Conservation (phyloP, 2,329 filamentous ascomycete species). For the Aureobasidium uvarum region DNA sequence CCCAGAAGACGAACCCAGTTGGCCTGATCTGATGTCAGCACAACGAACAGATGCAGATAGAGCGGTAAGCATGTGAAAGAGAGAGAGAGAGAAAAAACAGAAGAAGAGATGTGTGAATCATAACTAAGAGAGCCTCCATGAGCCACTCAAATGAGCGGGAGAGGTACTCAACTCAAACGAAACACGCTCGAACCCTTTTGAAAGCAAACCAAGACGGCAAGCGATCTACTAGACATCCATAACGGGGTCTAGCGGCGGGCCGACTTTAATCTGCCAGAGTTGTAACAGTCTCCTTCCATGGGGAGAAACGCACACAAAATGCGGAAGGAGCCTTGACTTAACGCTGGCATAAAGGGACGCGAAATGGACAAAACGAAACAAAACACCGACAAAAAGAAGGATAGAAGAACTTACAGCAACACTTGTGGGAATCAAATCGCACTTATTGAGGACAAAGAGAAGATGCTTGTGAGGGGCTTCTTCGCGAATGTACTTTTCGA, state of each 20-base stretch:
- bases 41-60: background rate
- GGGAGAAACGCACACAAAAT: constrained; percentile 52
- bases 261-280: constrained; percentile 90
- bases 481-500: constrained; percentile 89
- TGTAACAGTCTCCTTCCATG: constrained; percentile 96
- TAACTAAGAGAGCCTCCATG: constrained; percentile 97
- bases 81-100: constrained; percentile 30
- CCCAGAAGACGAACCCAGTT: constrained; percentile 87
- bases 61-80: constrained; percentile 11
- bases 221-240: constrained; percentile 64
- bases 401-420: constrained; percentile 81
- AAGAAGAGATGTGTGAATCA: constrained; percentile 74
- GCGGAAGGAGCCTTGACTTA: constrained; percentile 84
- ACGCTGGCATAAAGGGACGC: constrained; percentile 65
- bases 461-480: constrained; percentile 97
- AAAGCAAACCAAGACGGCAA: constrained; percentile 82
- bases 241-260: constrained; percentile 66
- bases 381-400: constrained; percentile 28
- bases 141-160: constrained; percentile 59
- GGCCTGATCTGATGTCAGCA: constrained; percentile 59
- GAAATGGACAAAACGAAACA: constrained; percentile 33
- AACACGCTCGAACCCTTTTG: constrained; percentile 76
- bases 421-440: constrained; percentile 85
- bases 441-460: constrained; percentile 86
- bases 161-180: constrained; percentile 97